phyloP scores from a whole-genome alignment of 225 moss, liverwort and hornwort species.

The Bryoerythrophyllum caledonicum region DNA sequence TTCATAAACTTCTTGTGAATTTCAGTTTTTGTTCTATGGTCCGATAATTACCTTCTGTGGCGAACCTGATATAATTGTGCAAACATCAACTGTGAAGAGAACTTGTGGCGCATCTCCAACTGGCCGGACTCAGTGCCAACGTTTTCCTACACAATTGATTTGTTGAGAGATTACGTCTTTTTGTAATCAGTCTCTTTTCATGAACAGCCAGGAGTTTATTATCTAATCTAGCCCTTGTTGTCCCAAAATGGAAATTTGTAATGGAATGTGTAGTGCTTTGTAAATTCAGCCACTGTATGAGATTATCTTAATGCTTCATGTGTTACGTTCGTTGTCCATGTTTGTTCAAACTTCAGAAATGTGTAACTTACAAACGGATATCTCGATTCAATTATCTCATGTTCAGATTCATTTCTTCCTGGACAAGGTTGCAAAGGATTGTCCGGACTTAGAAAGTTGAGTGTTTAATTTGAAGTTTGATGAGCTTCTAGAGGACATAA shows the following conservation, averaged over 20 bases:
- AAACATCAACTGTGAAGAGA: not conserved
- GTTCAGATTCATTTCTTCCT: no score
- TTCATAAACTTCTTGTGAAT: not conserved
- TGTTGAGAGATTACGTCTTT: not conserved
- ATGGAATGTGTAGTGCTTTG: not conserved
- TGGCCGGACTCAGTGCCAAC: not conserved
- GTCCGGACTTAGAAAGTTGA: no score
- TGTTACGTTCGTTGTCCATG: not conserved
- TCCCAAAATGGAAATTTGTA: no score
- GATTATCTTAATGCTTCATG: not conserved
- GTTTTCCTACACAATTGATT: no score
- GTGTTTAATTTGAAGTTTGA: no score
- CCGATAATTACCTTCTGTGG: not conserved
- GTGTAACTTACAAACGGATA: no score
- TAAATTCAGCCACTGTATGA: not conserved
- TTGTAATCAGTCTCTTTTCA: no score
- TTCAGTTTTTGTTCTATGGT: not conserved
- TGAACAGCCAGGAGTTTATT: not conserved
- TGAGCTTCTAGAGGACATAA: no score
- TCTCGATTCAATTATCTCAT: no score
- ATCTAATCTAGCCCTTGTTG: not conserved
- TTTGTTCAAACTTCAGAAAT: not conserved
- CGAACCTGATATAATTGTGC: not conserved
- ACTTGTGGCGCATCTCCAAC: not conserved
- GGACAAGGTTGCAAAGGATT: no score